phyloP scores from a whole-genome alignment of 1,284 basidiomycete genomes.

The Sporisorium reilianum region DNA sequence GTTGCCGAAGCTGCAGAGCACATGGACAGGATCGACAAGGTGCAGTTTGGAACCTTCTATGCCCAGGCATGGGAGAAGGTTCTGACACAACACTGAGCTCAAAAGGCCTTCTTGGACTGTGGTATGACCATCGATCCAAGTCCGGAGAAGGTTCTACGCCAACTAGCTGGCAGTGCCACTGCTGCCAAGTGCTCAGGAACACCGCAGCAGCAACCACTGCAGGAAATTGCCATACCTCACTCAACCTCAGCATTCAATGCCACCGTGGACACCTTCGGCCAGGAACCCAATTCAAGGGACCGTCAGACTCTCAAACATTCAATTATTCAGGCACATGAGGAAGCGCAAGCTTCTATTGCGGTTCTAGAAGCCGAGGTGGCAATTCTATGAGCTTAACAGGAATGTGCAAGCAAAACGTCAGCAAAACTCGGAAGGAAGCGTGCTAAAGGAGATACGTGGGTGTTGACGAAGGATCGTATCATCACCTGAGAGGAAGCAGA shows the following conservation, averaged over 20 bases:
- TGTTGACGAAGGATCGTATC: conserved; percentile 5
- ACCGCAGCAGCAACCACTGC: too few relatives aligned
- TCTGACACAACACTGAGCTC: background rate
- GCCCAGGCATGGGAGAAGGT: conserved; percentile 14
- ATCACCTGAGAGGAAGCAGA: conserved; percentile 20
- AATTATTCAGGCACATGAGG: conserved; percentile 2
- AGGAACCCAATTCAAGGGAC: background rate
- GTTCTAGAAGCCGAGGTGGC: too few relatives aligned
- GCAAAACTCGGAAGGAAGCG: background rate
- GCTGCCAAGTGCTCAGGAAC: too few relatives aligned
- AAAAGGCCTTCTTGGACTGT: conserved; percentile 16
- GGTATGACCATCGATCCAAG: conserved; percentile 4
- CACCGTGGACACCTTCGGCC: background rate
- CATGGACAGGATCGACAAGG: conserved; percentile 10
- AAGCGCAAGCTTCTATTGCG: too few relatives aligned
- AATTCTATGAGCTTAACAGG: conserved; percentile 2
- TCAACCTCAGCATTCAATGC: too few relatives aligned
- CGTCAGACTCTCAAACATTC: conserved; percentile 1
- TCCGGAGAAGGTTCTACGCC: too few relatives aligned
- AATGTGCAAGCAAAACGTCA: background rate
- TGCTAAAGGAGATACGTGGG: background rate
- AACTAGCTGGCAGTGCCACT: too few relatives aligned
- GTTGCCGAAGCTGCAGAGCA: conserved; percentile 1
- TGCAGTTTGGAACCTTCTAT: conserved; percentile 9
- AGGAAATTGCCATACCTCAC: too few relatives aligned